Evolutionary conservation across 2,329 filamentous ascomycete species (phyloP).

Genomic region (Trichoderma endophyticum): DNA sequence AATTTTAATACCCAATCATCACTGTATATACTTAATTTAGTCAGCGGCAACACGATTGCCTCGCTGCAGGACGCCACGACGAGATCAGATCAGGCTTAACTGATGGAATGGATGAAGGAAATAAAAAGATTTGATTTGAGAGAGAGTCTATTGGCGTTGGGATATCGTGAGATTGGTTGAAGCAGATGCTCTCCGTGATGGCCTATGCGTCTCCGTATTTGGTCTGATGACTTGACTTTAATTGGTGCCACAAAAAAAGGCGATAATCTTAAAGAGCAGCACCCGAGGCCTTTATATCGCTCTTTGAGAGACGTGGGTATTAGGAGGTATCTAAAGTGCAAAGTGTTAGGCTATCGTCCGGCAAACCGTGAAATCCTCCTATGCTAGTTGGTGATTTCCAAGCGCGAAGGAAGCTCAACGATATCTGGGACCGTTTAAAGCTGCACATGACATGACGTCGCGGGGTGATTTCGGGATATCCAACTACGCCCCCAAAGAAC

Average conservation of each 20-base stretch:
- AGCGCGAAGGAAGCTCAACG: background rate
- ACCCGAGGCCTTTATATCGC: background rate
- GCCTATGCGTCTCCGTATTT: background rate
- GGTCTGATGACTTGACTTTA: background rate
- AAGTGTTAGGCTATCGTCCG: background rate
- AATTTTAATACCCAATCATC: slow-evolving; percentile 17
- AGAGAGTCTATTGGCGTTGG: background rate
- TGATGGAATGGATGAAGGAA: background rate
- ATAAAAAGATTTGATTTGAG: background rate
- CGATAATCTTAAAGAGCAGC: background rate
- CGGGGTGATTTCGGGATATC: slow-evolving; percentile 3
- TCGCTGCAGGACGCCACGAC: background rate
- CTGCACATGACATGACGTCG: slow-evolving; percentile 15
- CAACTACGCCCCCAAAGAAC: background rate
- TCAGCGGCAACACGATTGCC: background rate
- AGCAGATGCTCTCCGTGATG: background rate
- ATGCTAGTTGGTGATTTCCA: background rate
- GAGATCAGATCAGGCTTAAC: background rate
- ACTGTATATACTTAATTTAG: slow-evolving; percentile 15
- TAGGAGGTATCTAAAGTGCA: background rate
- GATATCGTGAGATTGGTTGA: background rate
- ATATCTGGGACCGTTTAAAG: background rate
- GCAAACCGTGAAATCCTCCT: background rate
- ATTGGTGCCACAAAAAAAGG: background rate
- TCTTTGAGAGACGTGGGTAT: background rate